Evolutionary conservation across 1,284 basidiomycete species (phyloP).

Genomic region (Flammula alnicola): DNA sequence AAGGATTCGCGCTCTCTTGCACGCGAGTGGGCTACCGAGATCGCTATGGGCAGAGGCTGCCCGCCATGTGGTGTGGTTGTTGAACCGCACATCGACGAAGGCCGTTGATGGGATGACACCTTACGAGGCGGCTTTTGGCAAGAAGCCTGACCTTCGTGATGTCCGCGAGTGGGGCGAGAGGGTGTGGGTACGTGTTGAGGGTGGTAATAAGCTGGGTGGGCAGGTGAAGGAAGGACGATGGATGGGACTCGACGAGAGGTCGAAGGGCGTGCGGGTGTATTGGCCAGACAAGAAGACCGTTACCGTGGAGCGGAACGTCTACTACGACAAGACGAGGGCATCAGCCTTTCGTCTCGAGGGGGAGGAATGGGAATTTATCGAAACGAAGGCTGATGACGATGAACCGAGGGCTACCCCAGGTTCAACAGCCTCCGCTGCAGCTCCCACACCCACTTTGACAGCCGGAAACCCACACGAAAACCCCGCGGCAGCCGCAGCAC

Average conservation of each 20-base stretch:
- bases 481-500: too few species aligned
- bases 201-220: slow-evolving; percentile 24
- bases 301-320: slow-evolving; percentile 33
- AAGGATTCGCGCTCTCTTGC: slow-evolving; percentile 32
- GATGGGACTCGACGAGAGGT: slow-evolving; percentile 28
- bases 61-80: slow-evolving; percentile 36
- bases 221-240: slow-evolving; percentile 24
- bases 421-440: too few species aligned
- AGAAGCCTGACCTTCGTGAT: slow-evolving; percentile 16
- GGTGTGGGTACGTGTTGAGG: slow-evolving; percentile 18
- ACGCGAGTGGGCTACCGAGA: slow-evolving; percentile 21
- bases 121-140: slow-evolving; percentile 20
- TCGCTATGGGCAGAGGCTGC: slow-evolving; percentile 25
- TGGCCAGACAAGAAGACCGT: slow-evolving; percentile 31
- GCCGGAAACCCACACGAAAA: too few species aligned
- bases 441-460: neutral
- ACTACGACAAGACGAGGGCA: slow-evolving; percentile 24
- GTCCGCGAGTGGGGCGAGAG: slow-evolving; percentile 22
- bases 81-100: slow-evolving; percentile 32
- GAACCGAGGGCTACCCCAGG: too few species aligned
- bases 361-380: slow-evolving; percentile 21
- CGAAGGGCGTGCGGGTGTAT: slow-evolving; percentile 34
- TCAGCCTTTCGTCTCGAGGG: slow-evolving; percentile 7
- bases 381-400: slow-evolving; percentile 16
- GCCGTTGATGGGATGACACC: slow-evolving; percentile 29